Evolutionary conservation across 495 filamentous ascomycete genomes (phyloP), one percentile per base, ranked within the genome.

Genomic region (Penicillium pulvis): DNA sequence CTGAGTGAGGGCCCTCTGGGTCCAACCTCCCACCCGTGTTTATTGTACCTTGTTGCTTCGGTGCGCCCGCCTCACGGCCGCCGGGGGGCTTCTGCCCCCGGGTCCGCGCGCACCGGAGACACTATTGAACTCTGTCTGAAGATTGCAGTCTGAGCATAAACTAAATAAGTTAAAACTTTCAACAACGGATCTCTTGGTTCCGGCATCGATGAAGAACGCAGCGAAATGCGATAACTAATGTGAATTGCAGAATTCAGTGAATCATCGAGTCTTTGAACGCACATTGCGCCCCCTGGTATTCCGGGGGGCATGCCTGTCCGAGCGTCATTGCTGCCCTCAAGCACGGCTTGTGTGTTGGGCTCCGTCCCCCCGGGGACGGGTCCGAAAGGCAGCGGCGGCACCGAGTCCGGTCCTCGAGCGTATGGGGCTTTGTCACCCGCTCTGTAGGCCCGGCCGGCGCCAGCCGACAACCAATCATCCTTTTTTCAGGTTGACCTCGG

Each of bases 231-330:
- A 87, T 85, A 86, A 83, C 80, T 87, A 87, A 82, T 85, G 79
- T 84, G 79, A 87, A 86, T 87, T 86, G 81, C 81, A 86, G 81
- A 53, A 85, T 85, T 85, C 78, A 83, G 83, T 85, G 80, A 87
- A 84, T 87, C 79, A 86, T 87, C 81, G 81, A 85, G 85, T 87
- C 82, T 86, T 85, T 83, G 80, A 85, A 85, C 81, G 81, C 80
- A 85, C 80, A 85, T 85, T 86, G 81, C 82, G 80, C 83, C 82
- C 79, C 61, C 67, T 74, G 80, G 81, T 77, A 85, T 82, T 85
- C 82, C 79, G 75, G 70, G 64, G 80, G 81, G 84, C 79, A 87
- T 83, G 81, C 81, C 83, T 85, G 81, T 85, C 78, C 77, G 80
- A 86, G 83, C 83, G 81, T 85, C 79, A 81, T 81, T 81, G 65